phyloP scores from a whole-genome alignment of 2,329 filamentous ascomycete species.

The Fonsecaea pedrosoi region DNA sequence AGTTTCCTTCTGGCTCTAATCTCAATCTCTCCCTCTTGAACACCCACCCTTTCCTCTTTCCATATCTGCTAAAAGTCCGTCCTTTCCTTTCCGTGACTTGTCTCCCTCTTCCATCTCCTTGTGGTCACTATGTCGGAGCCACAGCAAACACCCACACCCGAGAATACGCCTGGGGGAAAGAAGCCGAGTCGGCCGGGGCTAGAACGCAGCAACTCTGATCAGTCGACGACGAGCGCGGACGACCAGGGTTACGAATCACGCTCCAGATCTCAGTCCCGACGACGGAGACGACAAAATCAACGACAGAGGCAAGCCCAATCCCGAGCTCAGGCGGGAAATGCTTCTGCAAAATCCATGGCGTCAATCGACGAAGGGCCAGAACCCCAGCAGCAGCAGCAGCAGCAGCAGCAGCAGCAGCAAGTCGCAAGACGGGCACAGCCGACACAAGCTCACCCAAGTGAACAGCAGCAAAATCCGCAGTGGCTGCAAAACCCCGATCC shows the following conservation, averaged over 20 bases:
- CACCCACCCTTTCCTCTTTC: background rate
- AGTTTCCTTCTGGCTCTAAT: slow-evolving; percentile 18
- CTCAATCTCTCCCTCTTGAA: slow-evolving; percentile 11
- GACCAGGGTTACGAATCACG: slow-evolving; percentile 42
- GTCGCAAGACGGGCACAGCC: slow-evolving; percentile 21
- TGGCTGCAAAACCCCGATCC: slow-evolving; percentile 38
- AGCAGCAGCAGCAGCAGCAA: slow-evolving; percentile 32
- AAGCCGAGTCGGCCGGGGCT: slow-evolving; percentile 33
- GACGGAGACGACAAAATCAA: slow-evolving; percentile 40
- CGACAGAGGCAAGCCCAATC: slow-evolving; percentile 36
- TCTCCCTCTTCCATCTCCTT: slow-evolving; percentile 10
- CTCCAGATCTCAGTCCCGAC: slow-evolving; percentile 40
- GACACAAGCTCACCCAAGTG: slow-evolving; percentile 20
- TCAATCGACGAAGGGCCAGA: slow-evolving; percentile 37
- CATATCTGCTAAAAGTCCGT: background rate
- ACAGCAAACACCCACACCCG: slow-evolving; percentile 36
- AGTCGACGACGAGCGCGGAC: slow-evolving; percentile 31
- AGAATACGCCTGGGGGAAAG: slow-evolving; percentile 34
- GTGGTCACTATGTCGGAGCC: slow-evolving; percentile 36
- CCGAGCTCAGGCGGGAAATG: slow-evolving; percentile 34
- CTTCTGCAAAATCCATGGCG: slow-evolving; percentile 39
- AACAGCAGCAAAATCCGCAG: slow-evolving; percentile 26
- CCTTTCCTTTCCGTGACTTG: background rate
- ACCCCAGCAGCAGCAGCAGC: slow-evolving; percentile 31
- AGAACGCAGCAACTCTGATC: slow-evolving; percentile 36